Evolutionary conservation across 345 rosid species (phyloP).

Genomic region (Hirschfeldia incana): DNA sequence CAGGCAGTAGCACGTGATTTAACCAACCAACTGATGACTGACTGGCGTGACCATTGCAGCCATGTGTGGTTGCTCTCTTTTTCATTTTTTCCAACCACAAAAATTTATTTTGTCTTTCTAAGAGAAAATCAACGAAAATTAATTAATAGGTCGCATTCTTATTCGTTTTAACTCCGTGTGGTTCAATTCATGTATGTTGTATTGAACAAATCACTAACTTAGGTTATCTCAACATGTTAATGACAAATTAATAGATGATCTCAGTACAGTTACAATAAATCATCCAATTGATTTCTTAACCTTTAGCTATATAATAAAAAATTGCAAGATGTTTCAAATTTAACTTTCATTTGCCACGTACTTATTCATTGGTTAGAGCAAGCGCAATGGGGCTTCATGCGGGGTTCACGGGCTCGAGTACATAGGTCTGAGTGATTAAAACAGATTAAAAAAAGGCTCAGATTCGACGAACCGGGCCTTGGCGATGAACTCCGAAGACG

Average conservation of each 20-base stretch:
- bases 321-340: background rate
- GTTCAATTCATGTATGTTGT: background rate
- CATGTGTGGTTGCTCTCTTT: slow-evolving; percentile 28
- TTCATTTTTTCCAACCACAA: slow-evolving; percentile 13
- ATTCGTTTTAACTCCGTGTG: background rate
- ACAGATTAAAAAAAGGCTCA: too few relatives aligned
- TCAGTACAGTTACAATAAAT: background rate
- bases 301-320: background rate
- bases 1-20: slow-evolving; percentile 32
- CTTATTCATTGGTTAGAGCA: background rate
- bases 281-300: background rate
- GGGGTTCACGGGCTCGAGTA: too few relatives aligned
- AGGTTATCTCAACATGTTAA: slow-evolving; percentile 1
- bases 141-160: background rate
- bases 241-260: background rate
- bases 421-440: too few relatives aligned
- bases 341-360: background rate
- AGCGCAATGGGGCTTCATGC: too few relatives aligned
- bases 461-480: too few relatives aligned
- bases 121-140: background rate
- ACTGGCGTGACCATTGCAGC: slow-evolving; percentile 24
- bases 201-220: background rate
- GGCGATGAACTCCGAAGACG: too few relatives aligned
- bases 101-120: background rate
- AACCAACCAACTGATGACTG: slow-evolving; percentile 39